These are phyloP conservation scores for Sungouiozyma intestinalis DNA, from an alignment of 805 yeast species.

Conservation along the genomic window DNA sequence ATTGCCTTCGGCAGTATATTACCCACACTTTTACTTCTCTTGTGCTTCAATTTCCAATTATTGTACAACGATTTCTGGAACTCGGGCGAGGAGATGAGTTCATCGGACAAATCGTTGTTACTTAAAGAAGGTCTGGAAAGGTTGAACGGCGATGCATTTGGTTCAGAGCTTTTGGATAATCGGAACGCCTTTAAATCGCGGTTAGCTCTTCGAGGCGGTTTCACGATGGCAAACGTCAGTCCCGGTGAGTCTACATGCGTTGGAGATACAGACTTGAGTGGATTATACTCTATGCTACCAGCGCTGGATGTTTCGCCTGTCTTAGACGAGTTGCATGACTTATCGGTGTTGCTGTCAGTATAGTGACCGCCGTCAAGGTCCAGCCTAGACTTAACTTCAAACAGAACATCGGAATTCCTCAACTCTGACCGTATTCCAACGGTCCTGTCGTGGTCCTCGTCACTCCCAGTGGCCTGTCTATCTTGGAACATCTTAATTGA, in stretches of 20 bases:
- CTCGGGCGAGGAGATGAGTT: background rate
- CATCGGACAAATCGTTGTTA: background rate
- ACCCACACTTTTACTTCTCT: conserved; percentile 12
- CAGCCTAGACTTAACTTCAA: background rate
- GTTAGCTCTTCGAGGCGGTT: conserved; percentile 4
- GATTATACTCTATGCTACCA: too few species aligned
- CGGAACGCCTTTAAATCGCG: background rate
- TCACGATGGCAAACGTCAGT: conserved; percentile 6
- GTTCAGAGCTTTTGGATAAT: too few species aligned
- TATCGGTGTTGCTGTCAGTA: background rate
- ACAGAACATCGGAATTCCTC: background rate
- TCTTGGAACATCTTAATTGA: conserved; percentile 71
- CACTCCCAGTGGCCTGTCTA: too few species aligned
- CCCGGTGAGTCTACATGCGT: background rate
- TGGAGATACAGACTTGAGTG: too few species aligned
- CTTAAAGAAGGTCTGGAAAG: background rate
- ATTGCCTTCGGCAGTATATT: background rate
- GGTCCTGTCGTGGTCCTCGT: too few species aligned
- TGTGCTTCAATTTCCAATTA: conserved; percentile 18
- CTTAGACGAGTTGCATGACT: too few species aligned
- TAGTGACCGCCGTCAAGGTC: background rate
- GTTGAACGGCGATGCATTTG: background rate
- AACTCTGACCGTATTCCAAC: too few species aligned
- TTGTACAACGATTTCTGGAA: conserved; percentile 29
- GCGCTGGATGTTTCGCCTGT: too few species aligned